These are phyloP conservation scores for Aristolochia californica DNA, from an alignment of 164 flowering plant species.

Conservation along the genomic window DNA sequence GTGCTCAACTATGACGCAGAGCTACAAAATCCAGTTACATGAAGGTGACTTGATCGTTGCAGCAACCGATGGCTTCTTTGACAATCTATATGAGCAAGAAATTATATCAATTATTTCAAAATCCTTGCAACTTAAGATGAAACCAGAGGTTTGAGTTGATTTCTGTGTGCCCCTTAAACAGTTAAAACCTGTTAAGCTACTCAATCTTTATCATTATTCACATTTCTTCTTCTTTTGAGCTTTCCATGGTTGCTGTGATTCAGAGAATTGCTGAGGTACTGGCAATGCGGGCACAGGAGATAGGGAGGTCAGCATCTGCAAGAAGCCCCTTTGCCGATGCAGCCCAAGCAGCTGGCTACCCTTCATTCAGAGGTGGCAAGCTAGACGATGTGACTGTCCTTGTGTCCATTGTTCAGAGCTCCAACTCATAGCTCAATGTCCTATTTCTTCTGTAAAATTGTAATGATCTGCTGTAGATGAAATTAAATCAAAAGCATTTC, in stretches of 20 bases:
- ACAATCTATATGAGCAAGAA: constrained; percentile 70
- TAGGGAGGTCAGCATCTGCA: constrained; percentile 34
- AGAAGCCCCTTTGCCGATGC: constrained; percentile 82
- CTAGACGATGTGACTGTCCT: constrained; percentile 73
- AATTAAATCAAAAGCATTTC: no score
- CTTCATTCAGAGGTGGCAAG: constrained; percentile 59
- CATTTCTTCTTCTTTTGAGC: not conserved
- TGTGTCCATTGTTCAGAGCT: constrained; percentile 46
- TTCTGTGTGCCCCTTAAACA: not conserved
- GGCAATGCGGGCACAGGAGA: constrained; percentile 53
- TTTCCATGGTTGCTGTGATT: not conserved
- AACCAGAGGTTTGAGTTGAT: constrained; percentile 36
- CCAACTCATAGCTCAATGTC: constrained; percentile 6
- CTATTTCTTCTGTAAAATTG: no score
- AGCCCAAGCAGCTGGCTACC: constrained; percentile 74
- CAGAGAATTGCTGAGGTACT: constrained; percentile 64
- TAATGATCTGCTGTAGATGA: no score
- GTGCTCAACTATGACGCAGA: constrained; percentile 38
- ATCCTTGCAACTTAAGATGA: constrained; percentile 29
- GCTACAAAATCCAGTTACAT: constrained; percentile 41
- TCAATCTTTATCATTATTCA: not conserved
- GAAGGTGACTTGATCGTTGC: constrained; percentile 65
- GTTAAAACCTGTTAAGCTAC: no score
- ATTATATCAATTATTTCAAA: constrained; percentile 40
- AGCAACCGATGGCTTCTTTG: constrained; percentile 84